These are phyloP conservation scores for Emergomyces pasteurianus DNA, from an alignment of 2,329 filamentous ascomycete species.

Conservation along the genomic window DNA sequence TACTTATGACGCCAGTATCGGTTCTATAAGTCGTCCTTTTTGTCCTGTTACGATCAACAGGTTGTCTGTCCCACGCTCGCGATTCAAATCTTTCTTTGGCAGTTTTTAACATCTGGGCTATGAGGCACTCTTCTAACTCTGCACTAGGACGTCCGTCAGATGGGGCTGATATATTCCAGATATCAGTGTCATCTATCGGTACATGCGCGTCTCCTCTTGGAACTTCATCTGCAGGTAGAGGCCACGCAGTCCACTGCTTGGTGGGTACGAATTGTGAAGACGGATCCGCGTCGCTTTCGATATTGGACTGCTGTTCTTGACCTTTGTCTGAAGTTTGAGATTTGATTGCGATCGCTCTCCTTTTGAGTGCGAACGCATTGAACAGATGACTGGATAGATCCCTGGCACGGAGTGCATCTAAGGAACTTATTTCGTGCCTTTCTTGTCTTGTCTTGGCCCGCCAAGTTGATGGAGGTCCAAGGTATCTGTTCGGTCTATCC, in stretches of 20 bases:
- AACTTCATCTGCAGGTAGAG: slow-evolving; percentile 50
- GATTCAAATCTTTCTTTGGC: slow-evolving; percentile 54
- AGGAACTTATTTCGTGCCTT: slow-evolving; percentile 50
- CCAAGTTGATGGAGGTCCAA: slow-evolving; percentile 59
- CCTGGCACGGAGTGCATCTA: slow-evolving; percentile 50
- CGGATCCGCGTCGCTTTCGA: slow-evolving; percentile 11
- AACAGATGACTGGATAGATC: slow-evolving; percentile 69
- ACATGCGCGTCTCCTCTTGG: slow-evolving; percentile 45
- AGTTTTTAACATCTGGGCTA: slow-evolving; percentile 51
- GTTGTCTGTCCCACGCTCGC: slow-evolving; percentile 23
- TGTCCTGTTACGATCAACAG: neutral
- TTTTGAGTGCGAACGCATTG: slow-evolving; percentile 60
- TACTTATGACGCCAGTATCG: slow-evolving; percentile 6
- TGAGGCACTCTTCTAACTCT: slow-evolving; percentile 57
- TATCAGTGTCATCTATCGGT: slow-evolving; percentile 38
- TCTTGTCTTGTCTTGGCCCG: slow-evolving; percentile 83
- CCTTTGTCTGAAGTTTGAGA: slow-evolving; percentile 1
- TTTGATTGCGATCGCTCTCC: slow-evolving; percentile 21
- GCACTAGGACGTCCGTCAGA: slow-evolving; percentile 42
- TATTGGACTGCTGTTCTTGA: neutral
- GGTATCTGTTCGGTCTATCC: slow-evolving; percentile 50
- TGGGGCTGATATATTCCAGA: slow-evolving; percentile 39
- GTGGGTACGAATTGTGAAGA: slow-evolving; percentile 31
- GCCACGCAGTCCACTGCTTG: slow-evolving; percentile 75
- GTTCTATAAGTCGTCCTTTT: slow-evolving; percentile 10